These are phyloP conservation scores for Phytopythium aichiense DNA, from an alignment of 352 stramenopile species.

Conservation along the genomic window DNA sequence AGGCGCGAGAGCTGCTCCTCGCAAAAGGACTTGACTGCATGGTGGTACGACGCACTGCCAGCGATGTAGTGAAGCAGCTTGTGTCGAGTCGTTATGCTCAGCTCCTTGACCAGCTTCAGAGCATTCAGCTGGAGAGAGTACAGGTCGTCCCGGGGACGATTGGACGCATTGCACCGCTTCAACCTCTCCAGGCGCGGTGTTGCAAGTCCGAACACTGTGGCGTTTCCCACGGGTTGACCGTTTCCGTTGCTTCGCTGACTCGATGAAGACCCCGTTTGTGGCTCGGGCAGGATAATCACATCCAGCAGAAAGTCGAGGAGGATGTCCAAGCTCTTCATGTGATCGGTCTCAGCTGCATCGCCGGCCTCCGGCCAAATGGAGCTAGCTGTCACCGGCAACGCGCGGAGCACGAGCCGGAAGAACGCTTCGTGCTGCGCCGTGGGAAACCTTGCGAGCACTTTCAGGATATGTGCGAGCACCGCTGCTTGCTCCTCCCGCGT, in stretches of 20 bases:
- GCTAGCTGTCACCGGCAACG: conserved; percentile 32
- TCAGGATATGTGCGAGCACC: conserved; percentile 32
- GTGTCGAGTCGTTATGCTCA: conserved; percentile 26
- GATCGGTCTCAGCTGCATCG: conserved; percentile 9
- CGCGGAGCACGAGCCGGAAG: conserved; percentile 54
- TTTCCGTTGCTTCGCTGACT: conserved; percentile 2
- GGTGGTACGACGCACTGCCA: conserved; percentile 55
- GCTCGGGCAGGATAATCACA: conserved; percentile 51
- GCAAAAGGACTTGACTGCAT: conserved; percentile 62
- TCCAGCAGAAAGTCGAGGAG: conserved; percentile 74
- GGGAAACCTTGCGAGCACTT: conserved; percentile 26
- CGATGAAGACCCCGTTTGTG: conserved; percentile 8
- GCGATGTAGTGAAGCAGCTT: conserved; percentile 55
- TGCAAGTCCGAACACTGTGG: conserved; percentile 37
- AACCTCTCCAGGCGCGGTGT: conserved; percentile 45
- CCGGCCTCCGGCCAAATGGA: conserved; percentile 10
- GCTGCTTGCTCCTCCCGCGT: conserved; percentile 33
- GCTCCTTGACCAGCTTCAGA: conserved; percentile 59
- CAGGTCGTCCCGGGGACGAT: conserved; percentile 39
- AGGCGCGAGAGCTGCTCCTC: conserved; percentile 62
- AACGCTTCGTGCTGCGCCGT: conserved; percentile 53
- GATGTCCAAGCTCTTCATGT: conserved; percentile 28
- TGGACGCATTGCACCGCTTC: conserved; percentile 34
- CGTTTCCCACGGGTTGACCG: neutral
- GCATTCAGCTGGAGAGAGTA: conserved; percentile 57